Percentiles rank a stretch among this genome's conserved stretches.
phyloP scores from a whole-genome alignment of 2,329 filamentous ascomycete species.

The Aspergillus caelatus region DNA sequence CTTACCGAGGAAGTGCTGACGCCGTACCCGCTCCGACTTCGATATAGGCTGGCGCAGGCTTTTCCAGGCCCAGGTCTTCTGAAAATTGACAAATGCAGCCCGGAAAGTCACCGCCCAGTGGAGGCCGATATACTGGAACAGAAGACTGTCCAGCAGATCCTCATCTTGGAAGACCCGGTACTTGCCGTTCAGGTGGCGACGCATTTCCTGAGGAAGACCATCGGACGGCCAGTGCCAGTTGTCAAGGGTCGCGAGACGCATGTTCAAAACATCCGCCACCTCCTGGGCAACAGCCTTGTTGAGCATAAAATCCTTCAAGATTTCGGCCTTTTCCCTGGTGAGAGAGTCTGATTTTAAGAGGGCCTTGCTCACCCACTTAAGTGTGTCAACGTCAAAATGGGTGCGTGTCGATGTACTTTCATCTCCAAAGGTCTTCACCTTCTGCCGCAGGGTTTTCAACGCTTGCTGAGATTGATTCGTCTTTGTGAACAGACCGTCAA shows the following conservation, averaged over 20 bases:
- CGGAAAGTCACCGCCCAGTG: slow-evolving; percentile 56
- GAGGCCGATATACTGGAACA: slow-evolving; percentile 58
- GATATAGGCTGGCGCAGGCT: slow-evolving; percentile 35
- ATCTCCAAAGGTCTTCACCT: slow-evolving; percentile 42
- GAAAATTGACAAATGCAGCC: slow-evolving; percentile 40
- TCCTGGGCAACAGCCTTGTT: slow-evolving; percentile 55
- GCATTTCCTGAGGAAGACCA: slow-evolving; percentile 52
- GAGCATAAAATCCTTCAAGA: slow-evolving; percentile 54
- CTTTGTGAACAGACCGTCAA: slow-evolving; percentile 54
- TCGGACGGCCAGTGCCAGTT: slow-evolving; percentile 56
- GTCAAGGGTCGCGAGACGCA: slow-evolving; percentile 55
- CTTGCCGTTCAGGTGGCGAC: slow-evolving; percentile 59
- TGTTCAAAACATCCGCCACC: slow-evolving; percentile 60
- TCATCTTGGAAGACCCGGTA: slow-evolving; percentile 64
- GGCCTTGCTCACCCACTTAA: slow-evolving; percentile 52
- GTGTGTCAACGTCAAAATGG: slow-evolving; percentile 46
- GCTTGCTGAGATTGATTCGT: slow-evolving; percentile 45
- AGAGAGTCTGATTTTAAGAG: slow-evolving; percentile 56
- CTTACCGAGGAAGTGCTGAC: slow-evolving; percentile 48
- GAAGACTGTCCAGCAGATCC: slow-evolving; percentile 59
- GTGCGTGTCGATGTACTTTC: slow-evolving; percentile 29
- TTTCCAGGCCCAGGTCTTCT: slow-evolving; percentile 47
- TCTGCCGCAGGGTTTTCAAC: slow-evolving; percentile 46
- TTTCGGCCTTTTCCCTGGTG: slow-evolving; percentile 54
- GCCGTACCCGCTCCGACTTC: slow-evolving; percentile 45